Percentiles rank a stretch among this genome's conserved stretches.
These are phyloP conservation scores for Chlorella vulgaris DNA, from an alignment of 139 green algal genomes.

Conservation along the genomic window DNA sequence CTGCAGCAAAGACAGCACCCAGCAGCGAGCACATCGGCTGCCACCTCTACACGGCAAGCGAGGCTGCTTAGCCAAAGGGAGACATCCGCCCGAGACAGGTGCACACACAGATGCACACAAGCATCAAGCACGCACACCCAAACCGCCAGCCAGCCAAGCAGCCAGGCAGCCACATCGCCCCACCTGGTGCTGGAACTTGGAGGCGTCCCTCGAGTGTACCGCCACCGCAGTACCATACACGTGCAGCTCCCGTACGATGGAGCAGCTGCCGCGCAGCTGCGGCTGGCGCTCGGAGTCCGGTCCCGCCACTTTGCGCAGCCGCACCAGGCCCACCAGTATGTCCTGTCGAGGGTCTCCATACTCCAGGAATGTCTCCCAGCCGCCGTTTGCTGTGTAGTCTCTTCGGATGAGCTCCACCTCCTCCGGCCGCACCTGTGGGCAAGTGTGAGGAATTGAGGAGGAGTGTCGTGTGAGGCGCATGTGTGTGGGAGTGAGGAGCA, in stretches of 20 bases:
- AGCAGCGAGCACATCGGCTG: too few species aligned
- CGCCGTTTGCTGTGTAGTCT: slow-evolving; percentile 93
- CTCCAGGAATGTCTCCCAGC: slow-evolving; percentile 97
- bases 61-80: not conserved
- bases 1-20: too few species aligned
- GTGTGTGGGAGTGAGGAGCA: too few species aligned
- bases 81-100: not conserved
- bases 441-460: not conserved
- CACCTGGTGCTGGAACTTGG: slow-evolving; percentile 92
- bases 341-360: slow-evolving; percentile 91
- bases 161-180: not conserved
- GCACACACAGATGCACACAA: not conserved
- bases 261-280: slow-evolving; percentile 78
- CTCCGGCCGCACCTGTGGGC: slow-evolving; percentile 66
- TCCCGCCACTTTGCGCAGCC: slow-evolving; percentile 70
- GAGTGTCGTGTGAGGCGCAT: too few species aligned
- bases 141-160: not conserved
- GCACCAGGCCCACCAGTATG: slow-evolving; percentile 94
- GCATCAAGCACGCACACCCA: not conserved
- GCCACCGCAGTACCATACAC: slow-evolving; percentile 97
- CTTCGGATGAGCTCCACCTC: slow-evolving; percentile 94
- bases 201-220: slow-evolving; percentile 84
- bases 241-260: slow-evolving; percentile 96
- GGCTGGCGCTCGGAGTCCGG: slow-evolving; percentile 62
- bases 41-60: too few species aligned